Evolutionary conservation across 2,329 filamentous ascomycete species (phyloP).

Genomic region (Aaosphaeria arxii): DNA sequence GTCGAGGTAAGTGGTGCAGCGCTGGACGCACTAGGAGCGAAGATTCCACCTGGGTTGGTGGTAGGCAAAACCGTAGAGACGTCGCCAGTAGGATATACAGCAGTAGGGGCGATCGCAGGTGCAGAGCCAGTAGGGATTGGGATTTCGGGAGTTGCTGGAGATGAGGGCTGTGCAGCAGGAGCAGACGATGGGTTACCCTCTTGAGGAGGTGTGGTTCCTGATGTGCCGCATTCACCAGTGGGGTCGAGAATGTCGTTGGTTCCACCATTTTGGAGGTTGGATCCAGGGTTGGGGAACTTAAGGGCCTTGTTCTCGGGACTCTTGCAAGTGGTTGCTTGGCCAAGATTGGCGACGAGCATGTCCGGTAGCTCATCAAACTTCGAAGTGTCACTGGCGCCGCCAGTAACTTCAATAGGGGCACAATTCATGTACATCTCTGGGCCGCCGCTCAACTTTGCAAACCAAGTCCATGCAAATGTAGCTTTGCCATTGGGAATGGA

Average conservation of each 20-base stretch:
- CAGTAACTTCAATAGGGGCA: conserved; percentile 66
- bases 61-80: neutral
- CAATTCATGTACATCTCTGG: conserved; percentile 98
- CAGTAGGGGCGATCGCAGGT: conserved; percentile 7
- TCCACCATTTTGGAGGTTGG: conserved; percentile 47
- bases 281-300: conserved; percentile 65
- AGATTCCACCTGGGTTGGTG: conserved; percentile 25
- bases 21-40: conserved; percentile 28
- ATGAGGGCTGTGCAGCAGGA: conserved; percentile 6
- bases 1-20: conserved; percentile 11
- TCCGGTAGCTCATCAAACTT: conserved; percentile 64
- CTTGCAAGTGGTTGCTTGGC: conserved; percentile 50
- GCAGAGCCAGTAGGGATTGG: conserved; percentile 2
- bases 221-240: conserved; percentile 18
- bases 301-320: conserved; percentile 55
- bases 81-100: neutral
- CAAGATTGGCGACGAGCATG: conserved; percentile 71
- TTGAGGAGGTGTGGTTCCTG: conserved; percentile 11
- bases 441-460: conserved; percentile 74
- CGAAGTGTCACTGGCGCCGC: conserved; percentile 48
- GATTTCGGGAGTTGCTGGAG: conserved; percentile 10
- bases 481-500: conserved; percentile 73
- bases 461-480: conserved; percentile 88
- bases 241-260: conserved; percentile 15
- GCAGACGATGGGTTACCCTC: conserved; percentile 1